Percentiles rank a stretch among this genome's conserved stretches.
Conservation (phyloP, 768 basidiomycete species). For the Chalciporus sphaerocephalus region DNA sequence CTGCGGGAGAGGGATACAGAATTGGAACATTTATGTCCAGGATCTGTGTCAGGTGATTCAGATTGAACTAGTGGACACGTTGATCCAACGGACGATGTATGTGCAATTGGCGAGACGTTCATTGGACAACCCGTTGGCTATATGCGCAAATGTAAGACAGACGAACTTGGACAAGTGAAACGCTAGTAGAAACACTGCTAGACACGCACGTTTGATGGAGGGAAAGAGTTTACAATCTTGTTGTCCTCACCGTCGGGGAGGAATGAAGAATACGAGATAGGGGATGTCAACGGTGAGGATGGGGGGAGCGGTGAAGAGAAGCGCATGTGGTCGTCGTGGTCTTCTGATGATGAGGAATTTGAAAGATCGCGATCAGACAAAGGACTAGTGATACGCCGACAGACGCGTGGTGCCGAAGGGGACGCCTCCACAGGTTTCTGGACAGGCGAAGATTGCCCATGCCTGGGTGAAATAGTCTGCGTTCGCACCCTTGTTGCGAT, state of each 20-base stretch:
- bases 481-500: slow-evolving; percentile 27
- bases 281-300: slow-evolving; percentile 45
- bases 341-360: slow-evolving; percentile 1
- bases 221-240: slow-evolving; percentile 1
- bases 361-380: slow-evolving; percentile 1
- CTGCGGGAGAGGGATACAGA: background rate
- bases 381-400: slow-evolving; percentile 1
- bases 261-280: slow-evolving; percentile 36
- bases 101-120: slow-evolving; percentile 11
- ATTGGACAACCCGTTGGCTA: slow-evolving; percentile 11
- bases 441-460: slow-evolving; percentile 24
- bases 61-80: background rate
- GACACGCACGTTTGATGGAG: slow-evolving; percentile 33
- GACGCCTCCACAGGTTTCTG: slow-evolving; percentile 7
- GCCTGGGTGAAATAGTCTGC: slow-evolving; percentile 9
- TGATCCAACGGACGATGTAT: slow-evolving; percentile 11
- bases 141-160: slow-evolving; percentile 4
- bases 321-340: slow-evolving; percentile 16
- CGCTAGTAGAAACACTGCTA: slow-evolving; percentile 15
- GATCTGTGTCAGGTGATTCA: background rate
- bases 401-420: slow-evolving; percentile 2
- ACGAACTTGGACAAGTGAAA: background rate
- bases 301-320: slow-evolving; percentile 30
- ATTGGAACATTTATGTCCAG: background rate
- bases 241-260: slow-evolving; percentile 24